A percentile compares a stretch with the other conserved stretches of the same genome.
phyloP scores from a whole-genome alignment of 345 rosid genomes.

The Gossypioides kirkii region DNA sequence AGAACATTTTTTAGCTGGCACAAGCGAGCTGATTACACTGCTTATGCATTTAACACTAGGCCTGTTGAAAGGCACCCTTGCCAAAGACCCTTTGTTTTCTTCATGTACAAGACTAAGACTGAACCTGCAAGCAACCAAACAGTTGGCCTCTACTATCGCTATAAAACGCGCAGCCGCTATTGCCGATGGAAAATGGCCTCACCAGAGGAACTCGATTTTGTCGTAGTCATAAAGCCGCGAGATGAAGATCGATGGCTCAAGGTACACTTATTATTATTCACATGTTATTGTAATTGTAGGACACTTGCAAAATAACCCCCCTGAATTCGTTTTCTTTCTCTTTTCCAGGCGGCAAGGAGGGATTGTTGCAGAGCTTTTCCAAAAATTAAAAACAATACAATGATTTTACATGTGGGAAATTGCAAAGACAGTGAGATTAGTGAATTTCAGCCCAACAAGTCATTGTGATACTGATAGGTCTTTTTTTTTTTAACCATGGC shows the following conservation, averaged over 20 bases:
- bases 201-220: slow-evolving; percentile 44
- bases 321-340: neutral
- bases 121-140: slow-evolving; percentile 49
- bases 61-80: slow-evolving; percentile 74
- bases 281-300: neutral
- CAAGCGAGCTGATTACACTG: slow-evolving; percentile 54
- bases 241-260: slow-evolving; percentile 65
- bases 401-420: slow-evolving; percentile 69
- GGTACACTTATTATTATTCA: slow-evolving; percentile 27
- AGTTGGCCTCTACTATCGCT: slow-evolving; percentile 44
- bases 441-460: slow-evolving; percentile 30
- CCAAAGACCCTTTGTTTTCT: slow-evolving; percentile 61
- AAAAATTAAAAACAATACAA: slow-evolving; percentile 34
- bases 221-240: slow-evolving; percentile 59
- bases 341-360: slow-evolving; percentile 68
- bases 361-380: slow-evolving; percentile 81
- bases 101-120: slow-evolving; percentile 41
- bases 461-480: neutral
- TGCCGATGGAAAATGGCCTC: slow-evolving; percentile 72
- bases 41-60: slow-evolving; percentile 76
- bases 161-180: slow-evolving; percentile 30
- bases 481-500: neutral
- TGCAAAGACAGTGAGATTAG: slow-evolving; percentile 61
- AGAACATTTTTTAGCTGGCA: slow-evolving; percentile 85
- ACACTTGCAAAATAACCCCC: neutral